Evolutionary conservation across 495 filamentous ascomycete species (phyloP).

Genomic region (Elasticomyces elasticus): DNA sequence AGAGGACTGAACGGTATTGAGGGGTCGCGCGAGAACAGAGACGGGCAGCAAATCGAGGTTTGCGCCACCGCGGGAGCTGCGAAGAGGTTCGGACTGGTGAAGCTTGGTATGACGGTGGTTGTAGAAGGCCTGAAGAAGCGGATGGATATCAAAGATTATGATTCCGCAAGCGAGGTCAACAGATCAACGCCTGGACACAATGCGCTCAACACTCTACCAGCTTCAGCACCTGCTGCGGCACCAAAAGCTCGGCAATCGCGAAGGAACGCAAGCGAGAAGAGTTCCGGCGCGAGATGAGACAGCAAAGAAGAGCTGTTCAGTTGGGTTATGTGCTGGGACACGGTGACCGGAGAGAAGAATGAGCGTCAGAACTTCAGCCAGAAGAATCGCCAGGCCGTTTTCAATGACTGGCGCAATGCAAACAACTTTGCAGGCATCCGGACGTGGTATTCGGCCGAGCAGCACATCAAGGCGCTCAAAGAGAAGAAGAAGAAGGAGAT

Average conservation of each 20-base stretch:
- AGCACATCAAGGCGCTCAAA: background rate
- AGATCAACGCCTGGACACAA: too few species aligned
- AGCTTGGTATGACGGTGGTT: background rate
- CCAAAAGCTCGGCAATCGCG: background rate
- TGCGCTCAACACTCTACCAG: background rate
- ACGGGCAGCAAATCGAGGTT: background rate
- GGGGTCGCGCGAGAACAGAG: background rate
- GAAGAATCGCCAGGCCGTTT: background rate
- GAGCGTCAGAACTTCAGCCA: background rate
- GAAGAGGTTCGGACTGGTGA: background rate
- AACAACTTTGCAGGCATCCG: background rate
- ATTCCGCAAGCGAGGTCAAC: too few species aligned
- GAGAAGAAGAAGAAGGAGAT: background rate
- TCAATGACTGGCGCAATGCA: background rate
- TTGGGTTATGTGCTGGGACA: background rate
- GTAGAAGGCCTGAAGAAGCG: background rate
- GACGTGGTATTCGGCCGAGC: background rate
- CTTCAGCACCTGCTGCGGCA: background rate
- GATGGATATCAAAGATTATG: background rate
- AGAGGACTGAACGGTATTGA: background rate
- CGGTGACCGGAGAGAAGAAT: background rate
- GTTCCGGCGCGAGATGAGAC: background rate
- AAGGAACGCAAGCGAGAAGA: background rate
- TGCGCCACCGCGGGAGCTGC: background rate
- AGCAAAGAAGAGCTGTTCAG: background rate